These are phyloP conservation scores for Nemania sp. DNA, from an alignment of 2,329 filamentous ascomycete genomes.

Conservation along the genomic window DNA sequence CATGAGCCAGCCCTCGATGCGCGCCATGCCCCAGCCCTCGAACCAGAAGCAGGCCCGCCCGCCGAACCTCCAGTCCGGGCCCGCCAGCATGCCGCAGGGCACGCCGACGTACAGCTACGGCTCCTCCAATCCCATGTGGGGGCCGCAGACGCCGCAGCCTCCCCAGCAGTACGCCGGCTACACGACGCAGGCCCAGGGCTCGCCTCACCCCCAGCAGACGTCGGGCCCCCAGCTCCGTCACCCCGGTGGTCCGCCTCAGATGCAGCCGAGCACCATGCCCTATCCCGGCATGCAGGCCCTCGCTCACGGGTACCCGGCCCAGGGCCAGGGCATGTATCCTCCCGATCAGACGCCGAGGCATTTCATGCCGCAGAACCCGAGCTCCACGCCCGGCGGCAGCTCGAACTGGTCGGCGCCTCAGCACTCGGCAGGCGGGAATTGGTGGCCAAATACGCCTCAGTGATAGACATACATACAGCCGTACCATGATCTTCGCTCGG, in stretches of 20 bases:
- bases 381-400: slow-evolving; percentile 54
- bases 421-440: slow-evolving; percentile 61
- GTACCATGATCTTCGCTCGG: not conserved
- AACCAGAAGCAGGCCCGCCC: slow-evolving; percentile 69
- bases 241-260: slow-evolving; percentile 56
- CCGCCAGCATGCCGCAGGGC: slow-evolving; percentile 56
- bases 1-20: slow-evolving; percentile 72
- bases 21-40: slow-evolving; percentile 67
- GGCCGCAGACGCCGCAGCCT: slow-evolving; percentile 63
- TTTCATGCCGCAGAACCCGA: slow-evolving; percentile 68
- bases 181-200: slow-evolving; percentile 54
- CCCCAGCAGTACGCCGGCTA: slow-evolving; percentile 61
- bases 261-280: slow-evolving; percentile 60
- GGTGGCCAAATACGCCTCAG: slow-evolving; percentile 60
- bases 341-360: slow-evolving; percentile 67
- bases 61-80: slow-evolving; percentile 61
- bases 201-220: slow-evolving; percentile 58
- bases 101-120: slow-evolving; percentile 66
- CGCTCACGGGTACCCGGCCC: slow-evolving; percentile 60
- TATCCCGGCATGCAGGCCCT: slow-evolving; percentile 67
- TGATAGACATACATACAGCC: slow-evolving; percentile 24
- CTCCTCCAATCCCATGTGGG: slow-evolving; percentile 66
- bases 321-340: slow-evolving; percentile 62
- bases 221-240: slow-evolving; percentile 66
- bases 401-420: slow-evolving; percentile 64